These are phyloP conservation scores for rapeseed (Brassica napus) DNA, from an alignment of 345 rosid genomes.

Conservation along the genomic window Da-Ae NC_063441.1:16051001-16051500, in stretches of 20 bases:
- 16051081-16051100: not conserved
- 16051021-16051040: no score
- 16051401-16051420: not conserved
- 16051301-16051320: not conserved
- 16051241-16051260: no score
- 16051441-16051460: not conserved
- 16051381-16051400: not conserved
- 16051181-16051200: not conserved
- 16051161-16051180: not conserved
- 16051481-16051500: not conserved
- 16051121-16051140: not conserved
- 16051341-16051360: not conserved
- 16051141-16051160: not conserved
- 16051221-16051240: no score
- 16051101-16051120: not conserved
- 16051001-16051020: not conserved
- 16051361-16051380: not conserved
- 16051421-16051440: not conserved
- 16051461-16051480: no score
- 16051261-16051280: no score
- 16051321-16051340: not conserved
- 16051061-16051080: not conserved
- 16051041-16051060: not conserved
- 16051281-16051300: no score
- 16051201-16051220: not conserved